phyloP scores from a whole-genome alignment of 2,329 filamentous ascomycete genomes.

The Dactylellina haptotyla region DNA sequence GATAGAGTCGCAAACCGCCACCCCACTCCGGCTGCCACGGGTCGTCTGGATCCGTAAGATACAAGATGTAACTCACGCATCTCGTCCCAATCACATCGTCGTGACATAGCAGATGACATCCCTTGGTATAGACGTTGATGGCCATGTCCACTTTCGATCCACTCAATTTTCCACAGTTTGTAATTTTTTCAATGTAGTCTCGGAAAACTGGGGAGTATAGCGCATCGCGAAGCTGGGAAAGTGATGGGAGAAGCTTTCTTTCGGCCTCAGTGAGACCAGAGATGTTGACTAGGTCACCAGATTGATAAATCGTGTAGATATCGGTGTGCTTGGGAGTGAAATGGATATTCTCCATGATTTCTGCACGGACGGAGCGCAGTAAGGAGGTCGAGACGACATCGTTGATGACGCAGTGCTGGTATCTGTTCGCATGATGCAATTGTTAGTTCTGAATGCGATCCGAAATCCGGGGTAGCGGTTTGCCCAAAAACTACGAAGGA shows the following conservation, averaged over 20 bases:
- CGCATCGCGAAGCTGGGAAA: constrained; percentile 91
- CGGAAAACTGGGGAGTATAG: constrained; percentile 92
- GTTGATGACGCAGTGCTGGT: constrained; percentile 92
- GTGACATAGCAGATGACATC: constrained; percentile 93
- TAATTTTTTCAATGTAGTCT: constrained; percentile 86
- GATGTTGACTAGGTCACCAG: constrained; percentile 94
- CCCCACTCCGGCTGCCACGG: constrained; percentile 94
- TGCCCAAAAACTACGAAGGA: background rate
- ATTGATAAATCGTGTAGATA: constrained; percentile 99
- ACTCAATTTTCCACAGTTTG: constrained; percentile 84
- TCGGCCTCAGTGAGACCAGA: constrained; percentile 90
- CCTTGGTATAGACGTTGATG: constrained; percentile 97
- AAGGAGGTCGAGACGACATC: constrained; percentile 81
- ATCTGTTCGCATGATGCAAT: constrained; percentile 65
- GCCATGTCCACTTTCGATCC: constrained; percentile 98
- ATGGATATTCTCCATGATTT: constrained; percentile 88
- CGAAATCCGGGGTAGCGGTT: background rate
- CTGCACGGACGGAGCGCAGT: constrained; percentile 83
- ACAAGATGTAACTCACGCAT: constrained; percentile 95
- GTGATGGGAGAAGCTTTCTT: constrained; percentile 83
- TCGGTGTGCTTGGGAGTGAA: constrained; percentile 99
- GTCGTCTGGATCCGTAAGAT: constrained; percentile 89
- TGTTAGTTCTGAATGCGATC: background rate
- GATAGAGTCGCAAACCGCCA: constrained; percentile 87
- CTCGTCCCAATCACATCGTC: constrained; percentile 99